Conservation (phyloP, 345 rosid genomes). For the Clausena lansium region DNA sequence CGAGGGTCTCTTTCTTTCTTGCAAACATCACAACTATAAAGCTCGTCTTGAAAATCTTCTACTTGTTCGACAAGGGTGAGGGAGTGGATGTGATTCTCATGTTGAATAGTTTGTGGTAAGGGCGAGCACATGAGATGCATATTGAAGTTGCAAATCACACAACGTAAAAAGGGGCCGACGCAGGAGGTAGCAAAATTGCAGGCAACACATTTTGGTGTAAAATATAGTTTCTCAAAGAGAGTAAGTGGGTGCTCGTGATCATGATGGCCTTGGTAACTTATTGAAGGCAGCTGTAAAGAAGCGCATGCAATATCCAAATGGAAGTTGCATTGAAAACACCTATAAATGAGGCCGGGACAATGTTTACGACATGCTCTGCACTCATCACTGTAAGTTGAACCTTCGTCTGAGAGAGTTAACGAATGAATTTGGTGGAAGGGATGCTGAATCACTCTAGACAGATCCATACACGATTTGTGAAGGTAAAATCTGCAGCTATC, state of each 20-base stretch:
- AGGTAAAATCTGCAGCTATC: too few relatives aligned
- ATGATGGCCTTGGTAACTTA: neutral
- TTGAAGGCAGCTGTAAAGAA: neutral
- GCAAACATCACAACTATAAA: neutral
- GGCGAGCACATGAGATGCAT: neutral
- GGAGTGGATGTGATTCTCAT: neutral
- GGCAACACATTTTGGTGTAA: neutral
- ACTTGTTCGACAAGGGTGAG: neutral
- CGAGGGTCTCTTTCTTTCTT: neutral
- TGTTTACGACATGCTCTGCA: too few relatives aligned
- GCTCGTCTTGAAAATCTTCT: neutral
- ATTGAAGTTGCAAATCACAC: neutral
- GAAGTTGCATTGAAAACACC: too few relatives aligned
- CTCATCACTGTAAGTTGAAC: too few relatives aligned
- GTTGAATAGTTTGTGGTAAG: neutral
- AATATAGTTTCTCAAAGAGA: too few relatives aligned
- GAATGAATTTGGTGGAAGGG: too few relatives aligned
- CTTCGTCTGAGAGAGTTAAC: too few relatives aligned
- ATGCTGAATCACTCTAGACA: too few relatives aligned
- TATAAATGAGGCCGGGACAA: too few relatives aligned
- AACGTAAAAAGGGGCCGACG: neutral
- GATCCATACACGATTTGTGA: too few relatives aligned
- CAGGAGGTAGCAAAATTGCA: neutral
- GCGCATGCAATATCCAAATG: neutral
- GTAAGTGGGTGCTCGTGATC: neutral